A percentile compares a stretch with the other conserved stretches of the same genome.
phyloP scores from a whole-genome alignment of 164 flowering plant species.

The Vitis rupestris region DNA sequence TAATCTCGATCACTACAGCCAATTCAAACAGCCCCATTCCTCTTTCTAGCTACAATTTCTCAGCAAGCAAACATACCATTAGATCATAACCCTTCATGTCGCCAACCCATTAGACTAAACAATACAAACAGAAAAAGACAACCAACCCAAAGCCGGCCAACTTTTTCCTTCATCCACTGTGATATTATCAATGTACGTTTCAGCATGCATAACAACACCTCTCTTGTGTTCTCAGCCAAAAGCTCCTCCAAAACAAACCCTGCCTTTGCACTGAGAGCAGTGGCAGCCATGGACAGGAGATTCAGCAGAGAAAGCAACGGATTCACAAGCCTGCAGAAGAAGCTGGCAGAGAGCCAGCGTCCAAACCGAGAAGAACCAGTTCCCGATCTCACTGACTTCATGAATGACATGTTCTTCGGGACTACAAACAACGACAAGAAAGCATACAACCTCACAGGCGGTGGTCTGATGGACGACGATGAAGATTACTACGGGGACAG shows the following conservation, averaged over 20 bases:
- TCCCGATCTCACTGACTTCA: constrained; percentile 65
- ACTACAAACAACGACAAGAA: constrained; percentile 16
- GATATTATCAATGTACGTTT: constrained; percentile 12
- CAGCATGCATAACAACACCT: neutral
- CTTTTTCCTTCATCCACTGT: neutral
- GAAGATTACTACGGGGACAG: constrained; percentile 27
- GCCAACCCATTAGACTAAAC: too few relatives aligned
- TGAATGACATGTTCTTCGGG: constrained; percentile 75
- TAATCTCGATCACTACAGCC: too few relatives aligned
- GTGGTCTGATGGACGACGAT: neutral
- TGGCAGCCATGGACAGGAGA: constrained; percentile 33
- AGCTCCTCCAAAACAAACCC: neutral
- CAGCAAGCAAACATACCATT: neutral
- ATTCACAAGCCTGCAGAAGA: constrained; percentile 29
- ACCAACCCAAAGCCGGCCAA: constrained; percentile 10
- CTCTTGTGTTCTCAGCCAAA: constrained; percentile 2
- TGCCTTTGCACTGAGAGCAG: neutral
- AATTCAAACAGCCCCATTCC: too few relatives aligned
- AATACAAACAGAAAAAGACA: too few relatives aligned
- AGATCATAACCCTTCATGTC: too few relatives aligned
- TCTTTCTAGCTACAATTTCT: too few relatives aligned
- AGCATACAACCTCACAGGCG: constrained; percentile 35
- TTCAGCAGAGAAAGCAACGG: constrained; percentile 17
- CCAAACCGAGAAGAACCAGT: constrained; percentile 17
- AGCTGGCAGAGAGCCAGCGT: constrained; percentile 15